Evolutionary conservation across 108 stramenopile genomes (phyloP).

Genomic region (Cyclotella baltica): DNA sequence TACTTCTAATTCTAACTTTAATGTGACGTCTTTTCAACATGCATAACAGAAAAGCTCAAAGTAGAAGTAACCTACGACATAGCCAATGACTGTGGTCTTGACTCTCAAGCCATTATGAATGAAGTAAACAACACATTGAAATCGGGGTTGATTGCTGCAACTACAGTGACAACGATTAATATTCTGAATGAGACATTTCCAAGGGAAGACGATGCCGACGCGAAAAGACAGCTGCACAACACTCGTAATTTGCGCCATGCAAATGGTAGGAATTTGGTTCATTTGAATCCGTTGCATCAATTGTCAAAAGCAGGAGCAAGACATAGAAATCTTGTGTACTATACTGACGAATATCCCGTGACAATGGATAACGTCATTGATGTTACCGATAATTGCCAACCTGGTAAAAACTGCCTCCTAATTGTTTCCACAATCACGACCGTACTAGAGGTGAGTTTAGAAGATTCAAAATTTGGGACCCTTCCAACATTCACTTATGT

Average conservation of each 20-base stretch:
- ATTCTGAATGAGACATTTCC: conserved; percentile 66
- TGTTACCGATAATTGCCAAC: conserved; percentile 26
- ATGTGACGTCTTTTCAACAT: not conserved
- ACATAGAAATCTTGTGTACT: conserved; percentile 53
- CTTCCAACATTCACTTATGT: no score
- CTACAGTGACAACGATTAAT: conserved; percentile 42
- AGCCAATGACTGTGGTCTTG: conserved; percentile 44
- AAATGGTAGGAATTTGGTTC: conserved; percentile 6
- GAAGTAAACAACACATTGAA: conserved; percentile 60
- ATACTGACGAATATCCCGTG: conserved; percentile 52
- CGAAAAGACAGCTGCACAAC: not conserved
- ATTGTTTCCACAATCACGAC: conserved; percentile 52
- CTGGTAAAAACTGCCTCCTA: conserved; percentile 42
- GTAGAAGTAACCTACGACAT: conserved; percentile 35
- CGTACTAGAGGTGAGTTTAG: conserved; percentile 56
- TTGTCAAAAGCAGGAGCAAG: not conserved
- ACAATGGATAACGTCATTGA: conserved; percentile 55
- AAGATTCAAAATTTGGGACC: no score
- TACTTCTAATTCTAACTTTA: conserved; percentile 2
- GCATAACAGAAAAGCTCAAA: not conserved
- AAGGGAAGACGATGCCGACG: conserved; percentile 12
- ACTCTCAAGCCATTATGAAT: conserved; percentile 60
- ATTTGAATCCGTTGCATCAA: conserved; percentile 1
- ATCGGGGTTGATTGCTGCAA: conserved; percentile 59
- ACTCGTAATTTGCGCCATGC: not conserved